A percentile compares a stretch with the other conserved stretches of the same genome.
Conservation (phyloP, 176 grass and related monocot genomes). For the Thinopyrum elongatum region DNA sequence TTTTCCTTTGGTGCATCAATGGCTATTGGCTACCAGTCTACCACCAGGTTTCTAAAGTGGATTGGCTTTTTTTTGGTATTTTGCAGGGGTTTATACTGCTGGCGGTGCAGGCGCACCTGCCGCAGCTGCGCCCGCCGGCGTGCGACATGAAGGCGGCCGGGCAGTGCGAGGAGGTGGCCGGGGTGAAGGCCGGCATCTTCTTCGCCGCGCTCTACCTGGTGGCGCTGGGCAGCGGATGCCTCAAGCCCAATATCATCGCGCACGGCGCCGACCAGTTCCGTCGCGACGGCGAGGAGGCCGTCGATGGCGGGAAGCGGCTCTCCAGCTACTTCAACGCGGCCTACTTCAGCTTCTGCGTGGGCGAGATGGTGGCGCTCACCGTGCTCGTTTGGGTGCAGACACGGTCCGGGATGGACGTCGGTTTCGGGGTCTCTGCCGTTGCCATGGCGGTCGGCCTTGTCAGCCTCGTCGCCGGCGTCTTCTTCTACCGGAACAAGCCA, state of each 20-base stretch:
- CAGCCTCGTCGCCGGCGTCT: constrained; percentile 56
- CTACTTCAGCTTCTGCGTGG: constrained; percentile 91
- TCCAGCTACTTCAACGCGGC: constrained; percentile 90
- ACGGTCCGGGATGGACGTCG: constrained; percentile 71
- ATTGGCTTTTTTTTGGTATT: not conserved
- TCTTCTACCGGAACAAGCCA: constrained; percentile 78
- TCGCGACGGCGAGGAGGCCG: constrained; percentile 10
- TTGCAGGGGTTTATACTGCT: constrained; percentile 76
- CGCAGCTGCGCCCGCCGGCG: constrained; percentile 70
- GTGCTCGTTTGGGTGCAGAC: constrained; percentile 90
- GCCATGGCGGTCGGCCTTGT: constrained; percentile 57
- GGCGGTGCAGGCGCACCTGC: constrained; percentile 76
- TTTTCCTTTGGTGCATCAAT: not conserved
- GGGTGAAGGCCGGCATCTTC: constrained; percentile 63
- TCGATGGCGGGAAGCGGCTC: constrained; percentile 34
- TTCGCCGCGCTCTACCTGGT: constrained; percentile 86
- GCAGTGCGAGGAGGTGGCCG: constrained; percentile 49
- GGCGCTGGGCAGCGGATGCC: constrained; percentile 81
- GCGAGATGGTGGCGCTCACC: constrained; percentile 85
- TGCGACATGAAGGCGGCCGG: constrained; percentile 62
- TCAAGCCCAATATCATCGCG: constrained; percentile 88
- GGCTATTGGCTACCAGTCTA: not conserved
- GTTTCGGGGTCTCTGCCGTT: constrained; percentile 61
- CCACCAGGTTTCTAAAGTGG: not conserved
- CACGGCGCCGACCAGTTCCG: constrained; percentile 81